phyloP scores from a whole-genome alignment of 179 eudicot genomes.

The Corrigiola litoralis region DNA sequence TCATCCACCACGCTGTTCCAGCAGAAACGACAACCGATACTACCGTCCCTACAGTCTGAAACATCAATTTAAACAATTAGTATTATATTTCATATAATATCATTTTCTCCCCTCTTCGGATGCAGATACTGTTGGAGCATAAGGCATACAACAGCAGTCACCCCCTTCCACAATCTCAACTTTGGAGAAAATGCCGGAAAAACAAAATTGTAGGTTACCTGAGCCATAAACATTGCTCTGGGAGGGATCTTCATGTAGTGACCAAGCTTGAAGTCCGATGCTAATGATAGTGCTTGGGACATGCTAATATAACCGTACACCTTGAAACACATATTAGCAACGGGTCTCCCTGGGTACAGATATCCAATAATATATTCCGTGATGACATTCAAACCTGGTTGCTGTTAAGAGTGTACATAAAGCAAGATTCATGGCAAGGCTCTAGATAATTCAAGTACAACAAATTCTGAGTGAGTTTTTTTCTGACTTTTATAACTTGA shows the following conservation, averaged over 20 bases:
- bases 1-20: conserved; percentile 90
- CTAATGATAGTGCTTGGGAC: conserved; percentile 52
- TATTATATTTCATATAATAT: not conserved
- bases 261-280: conserved; percentile 72
- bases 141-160: too few species aligned
- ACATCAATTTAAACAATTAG: not conserved
- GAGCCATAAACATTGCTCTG: conserved; percentile 68
- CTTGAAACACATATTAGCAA: conserved; percentile 84
- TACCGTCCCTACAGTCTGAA: conserved; percentile 40
- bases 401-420: conserved; percentile 27
- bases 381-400: conserved; percentile 72
- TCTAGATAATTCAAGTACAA: not conserved
- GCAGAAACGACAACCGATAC: conserved; percentile 62
- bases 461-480: not conserved
- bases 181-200: not conserved
- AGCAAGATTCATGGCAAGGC: not conserved
- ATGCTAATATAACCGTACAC: conserved; percentile 78
- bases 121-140: too few species aligned
- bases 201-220: conserved; percentile 30
- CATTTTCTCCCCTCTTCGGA: not conserved
- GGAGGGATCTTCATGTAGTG: conserved; percentile 91
- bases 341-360: conserved; percentile 73
- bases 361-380: conserved; percentile 79
- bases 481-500: too few species aligned
- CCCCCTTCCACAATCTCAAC: not conserved